Evolutionary conservation across 371 early-diverging fungal species (phyloP), one percentile per base, ranked within the genome.

Genomic region (Mortierella sp.): DNA sequence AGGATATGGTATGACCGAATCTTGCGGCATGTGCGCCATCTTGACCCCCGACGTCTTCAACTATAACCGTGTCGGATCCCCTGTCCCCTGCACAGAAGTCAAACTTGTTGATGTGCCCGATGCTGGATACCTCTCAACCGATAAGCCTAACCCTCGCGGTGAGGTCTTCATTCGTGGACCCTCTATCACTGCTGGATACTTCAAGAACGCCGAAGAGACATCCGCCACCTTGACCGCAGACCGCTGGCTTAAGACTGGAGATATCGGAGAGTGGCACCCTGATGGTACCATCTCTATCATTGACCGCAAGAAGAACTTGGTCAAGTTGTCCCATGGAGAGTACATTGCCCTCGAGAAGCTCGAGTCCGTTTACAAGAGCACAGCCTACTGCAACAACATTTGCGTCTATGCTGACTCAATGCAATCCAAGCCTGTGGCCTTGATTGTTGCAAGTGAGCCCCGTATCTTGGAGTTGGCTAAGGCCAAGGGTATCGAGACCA

Each of bases 281-380:
- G 90, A 94, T 68, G 96, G 96, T 32, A 85, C 88, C 24, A 78
- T 96, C 32, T 72, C 87, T 36, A 90, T 96, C 77, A 95, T 96
- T 77, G 97, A 96, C 82, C 89, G 97, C 71, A 91, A 89, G 70
- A 96, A 96, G 90, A 96, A 92, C 74, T 84, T 95, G 52, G 92
- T 99, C 87, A 99, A 99, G 83, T 70, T 91, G 33, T 87, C 87
- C 52, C 92, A 95, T 76, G 99, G 99, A 73, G 99, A 99, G 87
- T 99, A 99, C 87, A 95, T 94, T 84, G 98, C 98, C 0, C 89
- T 99, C 41, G 99, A 99, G 84, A 98, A 97, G 78, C 86, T 99
- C 47, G 99, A 99, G 86, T 92, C 96, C 5, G 88, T 94, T 4
- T 97, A 97, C 90, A 93, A 93, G 85, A 90, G 90, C 66, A 91